Percentiles rank a stretch among this genome's conserved stretches.
Evolutionary conservation across 495 filamentous ascomycete species (phyloP).

Genomic region (Aspergillus carlsbadensis): DNA sequence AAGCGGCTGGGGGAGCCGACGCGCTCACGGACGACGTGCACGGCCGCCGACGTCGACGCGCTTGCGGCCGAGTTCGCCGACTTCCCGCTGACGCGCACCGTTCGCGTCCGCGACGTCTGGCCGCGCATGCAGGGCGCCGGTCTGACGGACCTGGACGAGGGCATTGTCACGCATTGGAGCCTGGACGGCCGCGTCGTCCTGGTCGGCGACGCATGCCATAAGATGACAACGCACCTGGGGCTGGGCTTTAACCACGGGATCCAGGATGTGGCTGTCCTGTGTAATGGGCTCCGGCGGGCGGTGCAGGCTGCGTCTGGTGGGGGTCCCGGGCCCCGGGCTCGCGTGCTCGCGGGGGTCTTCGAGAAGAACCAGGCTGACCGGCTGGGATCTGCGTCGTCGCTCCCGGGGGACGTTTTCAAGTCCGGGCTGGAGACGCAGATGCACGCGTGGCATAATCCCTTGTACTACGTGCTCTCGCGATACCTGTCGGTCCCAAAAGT

Average conservation of each 20-base stretch:
- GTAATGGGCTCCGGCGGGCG: conserved; percentile 24
- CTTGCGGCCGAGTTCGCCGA: conserved; percentile 29
- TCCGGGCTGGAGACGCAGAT: conserved; percentile 23
- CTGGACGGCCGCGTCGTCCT: conserved; percentile 26
- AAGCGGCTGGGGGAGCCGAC: conserved; percentile 28
- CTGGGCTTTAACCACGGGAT: conserved; percentile 36
- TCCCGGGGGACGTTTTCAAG: conserved; percentile 11
- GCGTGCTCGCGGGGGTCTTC: conserved; percentile 14
- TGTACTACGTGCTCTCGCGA: conserved; percentile 19
- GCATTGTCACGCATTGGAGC: conserved; percentile 25
- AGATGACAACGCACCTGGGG: conserved; percentile 26
- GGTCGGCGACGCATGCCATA: conserved; percentile 27
- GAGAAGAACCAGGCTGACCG: conserved; percentile 15
- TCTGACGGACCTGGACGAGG: conserved; percentile 25
- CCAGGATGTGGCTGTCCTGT: conserved; percentile 34
- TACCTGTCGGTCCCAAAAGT: conserved; percentile 5
- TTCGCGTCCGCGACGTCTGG: conserved; percentile 32
- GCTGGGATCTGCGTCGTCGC: neutral
- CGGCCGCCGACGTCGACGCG: conserved; percentile 26
- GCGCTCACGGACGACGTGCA: conserved; percentile 25
- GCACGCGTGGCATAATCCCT: conserved; percentile 20
- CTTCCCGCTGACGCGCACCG: conserved; percentile 16
- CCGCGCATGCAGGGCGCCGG: conserved; percentile 11
- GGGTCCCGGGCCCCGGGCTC: neutral
- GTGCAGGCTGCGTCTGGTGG: neutral